Conservation (phyloP, 1,284 basidiomycete genomes). For the Meira nashicola region DNA sequence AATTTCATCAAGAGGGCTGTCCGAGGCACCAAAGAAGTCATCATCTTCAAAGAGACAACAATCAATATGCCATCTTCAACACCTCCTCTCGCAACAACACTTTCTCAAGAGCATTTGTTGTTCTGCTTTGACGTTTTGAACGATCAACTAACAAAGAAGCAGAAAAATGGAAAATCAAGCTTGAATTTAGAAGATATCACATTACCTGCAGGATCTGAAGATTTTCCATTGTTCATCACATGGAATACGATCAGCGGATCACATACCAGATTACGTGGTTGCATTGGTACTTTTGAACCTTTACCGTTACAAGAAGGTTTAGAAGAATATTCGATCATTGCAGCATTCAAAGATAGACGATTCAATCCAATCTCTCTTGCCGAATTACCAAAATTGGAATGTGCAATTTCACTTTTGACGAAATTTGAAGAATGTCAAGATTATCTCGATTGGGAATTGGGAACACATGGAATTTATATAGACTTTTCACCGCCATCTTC, state of each 20-base stretch:
- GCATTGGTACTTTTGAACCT: constrained; percentile 88
- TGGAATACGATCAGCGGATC: constrained; percentile 68
- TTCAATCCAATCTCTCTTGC: constrained; percentile 65
- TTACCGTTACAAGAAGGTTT: constrained; percentile 71
- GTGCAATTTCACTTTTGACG: constrained; percentile 83
- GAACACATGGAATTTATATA: constrained; percentile 86
- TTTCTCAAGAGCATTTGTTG: constrained; percentile 53
- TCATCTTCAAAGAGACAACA: background rate
- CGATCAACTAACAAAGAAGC: constrained; percentile 24
- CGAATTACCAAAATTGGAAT: constrained; percentile 76
- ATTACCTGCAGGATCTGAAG: constrained; percentile 25
- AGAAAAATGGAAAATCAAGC: constrained; percentile 12
- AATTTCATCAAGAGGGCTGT: too few species aligned
- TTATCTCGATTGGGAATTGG: constrained; percentile 87
- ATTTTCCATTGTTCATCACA: constrained; percentile 88
- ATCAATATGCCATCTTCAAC: background rate
- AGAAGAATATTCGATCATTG: constrained; percentile 78
- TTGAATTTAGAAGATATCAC: constrained; percentile 35
- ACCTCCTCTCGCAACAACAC: background rate
- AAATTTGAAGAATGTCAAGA: constrained; percentile 79
- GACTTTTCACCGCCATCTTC: constrained; percentile 68
- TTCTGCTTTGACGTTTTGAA: constrained; percentile 58
- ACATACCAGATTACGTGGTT: constrained; percentile 67
- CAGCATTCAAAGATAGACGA: constrained; percentile 57
- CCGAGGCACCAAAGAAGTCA: background rate